Evolutionary conservation across 2,329 filamentous ascomycete species (phyloP), one percentile per base, ranked within the genome.

Genomic region (Anisogramma anomala): DNA sequence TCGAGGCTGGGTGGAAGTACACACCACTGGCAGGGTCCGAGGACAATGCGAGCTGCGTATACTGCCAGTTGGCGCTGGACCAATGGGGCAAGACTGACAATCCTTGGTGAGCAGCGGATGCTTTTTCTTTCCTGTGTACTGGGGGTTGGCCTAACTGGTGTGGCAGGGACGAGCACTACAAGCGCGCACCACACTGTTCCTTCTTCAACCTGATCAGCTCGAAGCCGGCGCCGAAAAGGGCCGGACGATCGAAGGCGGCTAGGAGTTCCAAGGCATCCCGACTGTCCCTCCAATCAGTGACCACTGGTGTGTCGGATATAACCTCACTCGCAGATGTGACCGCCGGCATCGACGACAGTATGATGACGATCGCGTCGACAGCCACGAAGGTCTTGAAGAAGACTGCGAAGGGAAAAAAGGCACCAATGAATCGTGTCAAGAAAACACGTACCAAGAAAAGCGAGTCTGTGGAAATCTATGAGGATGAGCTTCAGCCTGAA

Each of bases 21-120:
- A 93, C 87, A 18, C 88, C 91, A 0, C 84, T 77, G 5, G 65
- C 75, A 32, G 86, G 89, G 32, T 85, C 79, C 10, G 81, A 91
- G 49, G 91, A 98, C 59, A 84, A 89, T 64, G 84, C 85, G 8
- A 91, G 83, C 9, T 98, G 91, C 58, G 73, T 84, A 20, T 95
- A 96, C 62, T 98, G 91, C 64, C 77, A 83, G 43, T 65, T 96
- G 13, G 86, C 82, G 9, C 72, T 98, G 9, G 89, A 96, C 59
- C 87, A 87, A 6, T 98, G 93, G 91, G 91, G 96, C 56, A 81
- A 82, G 1, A 79, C 81, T 45, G 91, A 98, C 58, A 85, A 94
- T 56, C 91, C 91, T 47, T 74, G 82, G 79, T 87, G 59, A 62
- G 82, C 62, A 45, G 54, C 48, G 37, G n/a, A 10, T 26, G n/a